These are phyloP conservation scores for Penicillium sp. DNA, from an alignment of 2,329 filamentous ascomycete genomes.

Conservation along the genomic window DNA sequence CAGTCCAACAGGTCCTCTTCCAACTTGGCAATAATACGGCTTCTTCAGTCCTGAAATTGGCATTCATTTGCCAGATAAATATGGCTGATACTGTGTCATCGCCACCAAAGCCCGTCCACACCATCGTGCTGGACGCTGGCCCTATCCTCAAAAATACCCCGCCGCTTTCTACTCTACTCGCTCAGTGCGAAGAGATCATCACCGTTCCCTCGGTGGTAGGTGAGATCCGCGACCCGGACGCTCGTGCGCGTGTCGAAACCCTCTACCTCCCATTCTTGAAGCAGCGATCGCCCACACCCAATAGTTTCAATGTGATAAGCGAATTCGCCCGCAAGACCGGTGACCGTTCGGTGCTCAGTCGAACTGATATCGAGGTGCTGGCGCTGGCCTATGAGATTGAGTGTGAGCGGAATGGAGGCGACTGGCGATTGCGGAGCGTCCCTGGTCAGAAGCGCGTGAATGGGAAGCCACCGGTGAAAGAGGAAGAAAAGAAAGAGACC, in stretches of 20 bases:
- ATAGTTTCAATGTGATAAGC: slow-evolving; percentile 71
- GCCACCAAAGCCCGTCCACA: slow-evolving; percentile 63
- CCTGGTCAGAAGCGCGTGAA: slow-evolving; percentile 76
- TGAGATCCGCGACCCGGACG: slow-evolving; percentile 80
- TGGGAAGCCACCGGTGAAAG: slow-evolving; percentile 55
- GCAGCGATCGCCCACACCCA: slow-evolving; percentile 65
- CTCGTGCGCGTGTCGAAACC: slow-evolving; percentile 73
- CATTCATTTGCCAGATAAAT: not conserved
- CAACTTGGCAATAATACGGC: slow-evolving; percentile 2
- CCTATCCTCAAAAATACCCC: slow-evolving; percentile 93
- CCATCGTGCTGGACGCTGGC: slow-evolving; percentile 81
- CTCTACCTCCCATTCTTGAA: slow-evolving; percentile 79
- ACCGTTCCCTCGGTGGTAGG: slow-evolving; percentile 80
- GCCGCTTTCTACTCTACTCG: slow-evolving; percentile 71
- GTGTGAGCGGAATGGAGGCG: slow-evolving; percentile 79
- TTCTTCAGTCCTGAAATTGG: slow-evolving; percentile 3
- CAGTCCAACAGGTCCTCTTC: slow-evolving; percentile 7
- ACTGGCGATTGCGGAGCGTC: slow-evolving; percentile 72
- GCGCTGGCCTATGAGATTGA: slow-evolving; percentile 93
- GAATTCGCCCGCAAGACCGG: slow-evolving; percentile 87
- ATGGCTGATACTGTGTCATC: slow-evolving; percentile 17
- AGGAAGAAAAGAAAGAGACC: slow-evolving; percentile 30
- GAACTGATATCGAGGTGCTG: slow-evolving; percentile 80
- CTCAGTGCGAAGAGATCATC: slow-evolving; percentile 68
- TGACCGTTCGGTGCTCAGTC: slow-evolving; percentile 80